These are phyloP conservation scores for Oidium heveae DNA, from an alignment of 2,329 filamentous ascomycete species.

Conservation along the genomic window DNA sequence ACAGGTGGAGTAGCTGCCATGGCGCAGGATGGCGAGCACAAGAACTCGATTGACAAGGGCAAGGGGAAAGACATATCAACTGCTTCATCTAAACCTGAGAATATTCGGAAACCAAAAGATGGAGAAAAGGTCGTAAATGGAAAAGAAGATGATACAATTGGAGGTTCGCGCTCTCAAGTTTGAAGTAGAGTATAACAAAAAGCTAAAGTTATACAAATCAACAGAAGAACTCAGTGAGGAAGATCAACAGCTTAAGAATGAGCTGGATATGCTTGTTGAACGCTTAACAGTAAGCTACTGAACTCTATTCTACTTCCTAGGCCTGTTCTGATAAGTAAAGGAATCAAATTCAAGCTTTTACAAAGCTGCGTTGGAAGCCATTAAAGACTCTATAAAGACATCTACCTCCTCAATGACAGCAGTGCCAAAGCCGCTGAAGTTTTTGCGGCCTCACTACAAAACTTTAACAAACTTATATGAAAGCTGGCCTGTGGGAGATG, in stretches of 20 bases:
- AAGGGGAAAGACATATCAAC: constrained; percentile 69
- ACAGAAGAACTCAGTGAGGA: constrained; percentile 88
- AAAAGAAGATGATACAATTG: constrained; percentile 36
- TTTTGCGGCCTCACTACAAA: constrained; percentile 89
- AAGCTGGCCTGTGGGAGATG: constrained; percentile 57
- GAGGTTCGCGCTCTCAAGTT: constrained; percentile 13
- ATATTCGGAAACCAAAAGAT: constrained; percentile 37
- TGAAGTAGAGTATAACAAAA: constrained; percentile 3
- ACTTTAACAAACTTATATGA: constrained; percentile 71
- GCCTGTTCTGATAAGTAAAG: constrained; percentile 19
- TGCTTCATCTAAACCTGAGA: constrained; percentile 33
- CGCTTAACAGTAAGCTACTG: constrained; percentile 48
- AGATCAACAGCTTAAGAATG: constrained; percentile 92
- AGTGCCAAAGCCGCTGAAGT: constrained; percentile 94
- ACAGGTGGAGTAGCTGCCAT: constrained; percentile 21
- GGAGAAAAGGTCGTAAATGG: constrained; percentile 45
- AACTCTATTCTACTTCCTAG: neutral
- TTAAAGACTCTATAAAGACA: constrained; percentile 97
- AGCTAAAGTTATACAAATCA: constrained; percentile 17
- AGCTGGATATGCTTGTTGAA: constrained; percentile 95
- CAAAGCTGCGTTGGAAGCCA: constrained; percentile 76
- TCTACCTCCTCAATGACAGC: constrained; percentile 99
- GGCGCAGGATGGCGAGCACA: constrained; percentile 81
- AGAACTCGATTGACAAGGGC: constrained; percentile 72
- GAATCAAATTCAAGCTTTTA: constrained; percentile 73